Conservation (phyloP, 1,139 yeast species). For the Wickerhamiella pararugosa region DNA sequence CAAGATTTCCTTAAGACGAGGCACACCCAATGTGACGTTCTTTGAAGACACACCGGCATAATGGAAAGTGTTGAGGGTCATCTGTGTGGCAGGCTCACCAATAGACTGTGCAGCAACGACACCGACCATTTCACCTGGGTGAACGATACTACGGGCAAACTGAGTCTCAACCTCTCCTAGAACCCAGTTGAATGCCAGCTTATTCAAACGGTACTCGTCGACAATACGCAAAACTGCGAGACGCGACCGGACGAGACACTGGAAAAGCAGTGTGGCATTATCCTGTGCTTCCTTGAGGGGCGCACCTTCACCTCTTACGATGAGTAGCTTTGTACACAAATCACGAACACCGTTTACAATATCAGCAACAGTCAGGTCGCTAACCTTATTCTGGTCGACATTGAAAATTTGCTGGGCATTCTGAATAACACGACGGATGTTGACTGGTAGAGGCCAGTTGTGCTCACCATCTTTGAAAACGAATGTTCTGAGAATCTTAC, state of each 20-base stretch:
- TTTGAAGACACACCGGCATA: constrained; percentile 99
- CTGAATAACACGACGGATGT: constrained; percentile 89
- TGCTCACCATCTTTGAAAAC: constrained; percentile 89
- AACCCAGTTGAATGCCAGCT: constrained; percentile 89
- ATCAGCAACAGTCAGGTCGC: constrained; percentile 76
- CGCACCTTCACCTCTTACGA: constrained; percentile 69
- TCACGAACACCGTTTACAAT: constrained; percentile 60
- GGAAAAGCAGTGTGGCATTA: constrained; percentile 82
- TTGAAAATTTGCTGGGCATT: constrained; percentile 96
- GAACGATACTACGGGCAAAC: constrained; percentile 83
- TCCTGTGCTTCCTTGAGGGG: constrained; percentile 75
- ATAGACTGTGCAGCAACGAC: constrained; percentile 98
- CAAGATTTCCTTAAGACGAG: constrained; percentile 96
- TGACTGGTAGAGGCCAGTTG: constrained; percentile 96
- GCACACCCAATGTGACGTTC: constrained; percentile 98
- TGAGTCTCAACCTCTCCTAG: constrained; percentile 87
- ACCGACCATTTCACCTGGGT: constrained; percentile 99
- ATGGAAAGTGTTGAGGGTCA: constrained; percentile 99
- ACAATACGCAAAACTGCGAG: constrained; percentile 80
- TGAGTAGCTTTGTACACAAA: constrained; percentile 51
- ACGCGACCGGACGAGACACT: constrained; percentile 82
- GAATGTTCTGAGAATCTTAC: constrained; percentile 59
- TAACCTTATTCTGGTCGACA: constrained; percentile 77
- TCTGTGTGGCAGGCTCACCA: constrained; percentile 99
- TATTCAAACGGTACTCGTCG: constrained; percentile 76